Evolutionary conservation across 768 basidiomycete species (phyloP).

Genomic region (Naematelia encephala): DNA sequence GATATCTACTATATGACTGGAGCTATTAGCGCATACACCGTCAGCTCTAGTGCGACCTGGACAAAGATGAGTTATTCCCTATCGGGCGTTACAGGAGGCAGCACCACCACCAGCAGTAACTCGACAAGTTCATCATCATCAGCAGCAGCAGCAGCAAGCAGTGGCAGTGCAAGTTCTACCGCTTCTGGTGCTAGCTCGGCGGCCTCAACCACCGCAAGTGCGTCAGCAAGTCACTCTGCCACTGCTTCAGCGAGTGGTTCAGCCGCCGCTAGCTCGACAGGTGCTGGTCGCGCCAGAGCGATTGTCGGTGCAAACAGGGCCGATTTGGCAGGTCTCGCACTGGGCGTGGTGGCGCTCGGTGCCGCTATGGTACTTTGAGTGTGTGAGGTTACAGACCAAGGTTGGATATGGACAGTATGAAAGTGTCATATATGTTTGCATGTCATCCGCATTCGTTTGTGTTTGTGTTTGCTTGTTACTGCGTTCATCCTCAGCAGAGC

Average conservation of each 20-base stretch:
- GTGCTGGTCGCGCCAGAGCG: slow-evolving; percentile 1
- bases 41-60: slow-evolving; percentile 41
- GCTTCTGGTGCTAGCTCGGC: slow-evolving; percentile 2
- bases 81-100: slow-evolving; percentile 14
- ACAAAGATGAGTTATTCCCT: slow-evolving; percentile 46
- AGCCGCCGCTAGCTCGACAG: neutral
- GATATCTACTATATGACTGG: slow-evolving; percentile 47
- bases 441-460: neutral
- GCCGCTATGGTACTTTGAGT: slow-evolving; percentile 21
- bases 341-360: slow-evolving; percentile 20
- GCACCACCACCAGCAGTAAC: slow-evolving; percentile 5
- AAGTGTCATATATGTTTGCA: neutral
- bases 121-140: slow-evolving; percentile 9
- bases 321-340: slow-evolving; percentile 16
- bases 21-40: slow-evolving; percentile 38
- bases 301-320: neutral
- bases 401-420: neutral
- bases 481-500: neutral
- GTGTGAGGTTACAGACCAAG: neutral
- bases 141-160: slow-evolving; percentile 15
- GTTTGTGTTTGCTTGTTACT: neutral
- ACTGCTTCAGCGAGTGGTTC: slow-evolving; percentile 4
- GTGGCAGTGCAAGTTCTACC: neutral
- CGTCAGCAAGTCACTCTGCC: neutral
- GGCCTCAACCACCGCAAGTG: slow-evolving; percentile 8